Base-by-base conservation (phyloP, 164 flowering plant species). In the Vitis rupestris region DNA sequence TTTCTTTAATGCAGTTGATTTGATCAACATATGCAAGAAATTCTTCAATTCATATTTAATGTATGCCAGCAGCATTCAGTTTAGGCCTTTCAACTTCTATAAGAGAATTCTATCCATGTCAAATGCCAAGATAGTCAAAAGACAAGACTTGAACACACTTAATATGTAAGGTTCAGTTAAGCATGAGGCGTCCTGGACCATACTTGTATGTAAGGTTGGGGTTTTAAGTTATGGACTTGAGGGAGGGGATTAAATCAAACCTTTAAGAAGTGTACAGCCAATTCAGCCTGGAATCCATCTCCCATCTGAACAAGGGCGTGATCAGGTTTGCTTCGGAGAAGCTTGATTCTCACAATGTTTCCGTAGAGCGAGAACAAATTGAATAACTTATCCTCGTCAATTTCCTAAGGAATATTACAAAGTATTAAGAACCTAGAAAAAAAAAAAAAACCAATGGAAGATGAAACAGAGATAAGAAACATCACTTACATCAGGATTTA, bases 231-330 rank as follows among this genome's bases (percentile, higher is more conserved):
- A 37, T 37, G 44, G 44, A 54, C 27, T 17, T 48, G 19, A 19
- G 3, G 51, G 31, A 17, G 17, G 17, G 23, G 58, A 3, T 1
- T 29, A 44, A 4, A 80, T 57, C 27, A 23, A 49, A 95, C 99
- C 99, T 93, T 96, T 71, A 96, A 72, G 76, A 93, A 96, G 79
- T 96, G 91, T 6, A 96, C 98, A 15, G 98, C 98, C 86, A 93
- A 71, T 73, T 96, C 99, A 63, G 99, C 97, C 82, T 96, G 99
- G 67, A 96, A 93, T 10, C 98, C 99, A 85, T 93, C 97, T 31
- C 91, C 91, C 97, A 96, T 88, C 82, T 96, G 93, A 63, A 96
- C 84, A 37, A 93, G 87, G 9, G 98, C 99, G 83, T 96, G 99
- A 74, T 96, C 99, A 13, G 98, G 99, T 74, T 93, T 96, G 70